Evolutionary conservation across 2,329 filamentous ascomycete species (phyloP), one percentile per base, ranked within the genome.

Genomic region (Colletotrichum chrysophilum): DNA sequence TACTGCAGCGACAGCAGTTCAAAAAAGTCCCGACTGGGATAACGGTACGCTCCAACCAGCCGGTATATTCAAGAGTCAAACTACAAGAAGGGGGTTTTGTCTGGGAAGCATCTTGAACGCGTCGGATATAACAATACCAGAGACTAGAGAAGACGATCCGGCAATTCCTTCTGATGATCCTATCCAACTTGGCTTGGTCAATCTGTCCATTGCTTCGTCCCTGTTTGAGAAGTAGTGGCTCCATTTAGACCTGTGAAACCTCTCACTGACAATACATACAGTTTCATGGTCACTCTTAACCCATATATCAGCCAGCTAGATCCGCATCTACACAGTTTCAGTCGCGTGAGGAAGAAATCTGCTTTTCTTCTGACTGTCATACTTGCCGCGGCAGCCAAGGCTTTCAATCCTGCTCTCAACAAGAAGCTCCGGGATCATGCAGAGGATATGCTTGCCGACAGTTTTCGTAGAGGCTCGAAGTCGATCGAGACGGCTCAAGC

Each of bases 271-370:
- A 18, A 16, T 26, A 58, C n/a, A 21, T 4, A n/a, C 18, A 61
- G 26, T 24, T 87, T 86, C 72, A 83, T 86, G 72, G 77, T 78
- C 30, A 82, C 81, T 65, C 79, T 86, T 28, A 86, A 86, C 65
- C 83, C 84, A 2, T 86, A 84, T n/a, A 84, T 86, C 26, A 82
- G 82, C 74, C 85, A 86, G 67, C 79, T 87, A 13, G 85, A 86
- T 65, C 84, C 83, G 4, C 72, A 67, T 3, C 70, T 86, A 18
- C 84, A 86, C 70, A 86, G 83, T 2, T 82, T 86, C 30, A 68
- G 79, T n/a, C 83, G 83, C 55, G 80, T 86, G 7, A 79, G 82
- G 12, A 78, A 80, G 56, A 80, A 79, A 32, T 86, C 84, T 4
- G 69, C 84, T 6, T 86, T 86, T 66, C 79, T 86, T 13, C 79